Base-by-base conservation (phyloP, 1,284 basidiomycete genomes). In the Volvariella surrecta region DNA sequence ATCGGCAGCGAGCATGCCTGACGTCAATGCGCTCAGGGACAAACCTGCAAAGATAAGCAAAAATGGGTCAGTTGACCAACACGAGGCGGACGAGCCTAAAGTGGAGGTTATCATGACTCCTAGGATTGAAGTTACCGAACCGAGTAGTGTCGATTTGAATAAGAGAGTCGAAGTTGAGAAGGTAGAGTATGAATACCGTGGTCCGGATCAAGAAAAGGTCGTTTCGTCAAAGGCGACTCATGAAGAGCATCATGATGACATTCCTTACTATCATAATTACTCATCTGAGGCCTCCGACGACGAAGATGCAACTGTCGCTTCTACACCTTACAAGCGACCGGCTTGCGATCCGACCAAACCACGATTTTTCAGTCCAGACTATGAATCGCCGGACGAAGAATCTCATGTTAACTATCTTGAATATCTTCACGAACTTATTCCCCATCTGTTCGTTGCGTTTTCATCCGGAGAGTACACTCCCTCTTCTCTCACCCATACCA, bases 381-480 rank as follows among this genome's bases (percentile, higher is more conserved):
- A 24, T 15, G 38, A 39, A 39, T 18, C 11, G 17, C n/a, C 17
- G 19, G 40, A 28, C 34, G 40, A 41, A 41, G 40, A 44, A n/a
- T 45, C 45, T 16, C 24, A 28, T 28, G 24, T 11, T 28, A 28
- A 28, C 11, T 6, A 28, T 28, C 42, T 50, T 10, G 38, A 46
- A 18, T 40, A 31, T 15, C 34, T 48, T 31, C 42, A 48, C 39
- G 42, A 46, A 16, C 43, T 50, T 37, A 32, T 48, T 21, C 41
- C 41, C 8, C 40, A 42, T 21, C 44, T 48, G 28, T 48, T 42
- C 37, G 20, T 50, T 31, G 49, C 49, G 16, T 48, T 46, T 39
- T 48, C 48, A 3, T 32, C 43, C n/a, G 48, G 45, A 20, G 31
- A 32, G 13, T 43, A 40, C 24, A 39, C 30, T 13, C 32, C 41